A percentile compares a stretch with the other conserved stretches of the same genome.
Evolutionary conservation across 2,329 filamentous ascomycete genomes (phyloP).

Genomic region (Pseudogymnoascus sp.): DNA sequence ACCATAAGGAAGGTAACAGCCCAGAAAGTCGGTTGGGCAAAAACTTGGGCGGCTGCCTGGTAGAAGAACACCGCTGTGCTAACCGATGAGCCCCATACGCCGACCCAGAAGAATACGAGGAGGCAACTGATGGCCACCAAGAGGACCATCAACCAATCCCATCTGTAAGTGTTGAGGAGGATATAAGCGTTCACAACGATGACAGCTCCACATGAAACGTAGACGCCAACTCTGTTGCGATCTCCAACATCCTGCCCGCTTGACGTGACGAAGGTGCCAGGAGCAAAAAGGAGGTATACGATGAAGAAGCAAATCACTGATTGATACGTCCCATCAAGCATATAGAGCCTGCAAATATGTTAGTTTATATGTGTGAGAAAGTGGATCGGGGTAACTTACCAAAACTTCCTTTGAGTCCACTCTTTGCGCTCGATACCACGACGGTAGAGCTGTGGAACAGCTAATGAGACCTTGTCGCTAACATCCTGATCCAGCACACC

Average conservation of each 20-base stretch:
- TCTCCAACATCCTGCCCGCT: slow-evolving; percentile 72
- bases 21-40: slow-evolving; percentile 80
- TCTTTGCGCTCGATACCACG: slow-evolving; percentile 92
- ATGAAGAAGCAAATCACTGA: slow-evolving; percentile 91
- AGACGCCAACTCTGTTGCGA: slow-evolving; percentile 75
- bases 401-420: slow-evolving; percentile 95
- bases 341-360: slow-evolving; percentile 62
- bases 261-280: slow-evolving; percentile 59
- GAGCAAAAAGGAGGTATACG: slow-evolving; percentile 70
- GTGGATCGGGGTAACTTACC: slow-evolving; percentile 48
- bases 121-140: slow-evolving; percentile 75
- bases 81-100: slow-evolving; percentile 57
- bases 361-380: slow-evolving; percentile 19
- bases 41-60: slow-evolving; percentile 68
- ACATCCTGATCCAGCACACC: slow-evolving; percentile 97
- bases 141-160: slow-evolving; percentile 92
- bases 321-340: slow-evolving; percentile 91
- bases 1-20: slow-evolving; percentile 70
- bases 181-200: slow-evolving; percentile 91
- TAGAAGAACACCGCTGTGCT: slow-evolving; percentile 58
- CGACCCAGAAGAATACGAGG: slow-evolving; percentile 93
- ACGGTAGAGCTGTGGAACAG: slow-evolving; percentile 90
- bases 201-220: slow-evolving; percentile 76
- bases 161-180: slow-evolving; percentile 90
- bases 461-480: slow-evolving; percentile 83